Conservation (phyloP, 2,329 filamentous ascomycete genomes). For the Periconia sp. region DNA sequence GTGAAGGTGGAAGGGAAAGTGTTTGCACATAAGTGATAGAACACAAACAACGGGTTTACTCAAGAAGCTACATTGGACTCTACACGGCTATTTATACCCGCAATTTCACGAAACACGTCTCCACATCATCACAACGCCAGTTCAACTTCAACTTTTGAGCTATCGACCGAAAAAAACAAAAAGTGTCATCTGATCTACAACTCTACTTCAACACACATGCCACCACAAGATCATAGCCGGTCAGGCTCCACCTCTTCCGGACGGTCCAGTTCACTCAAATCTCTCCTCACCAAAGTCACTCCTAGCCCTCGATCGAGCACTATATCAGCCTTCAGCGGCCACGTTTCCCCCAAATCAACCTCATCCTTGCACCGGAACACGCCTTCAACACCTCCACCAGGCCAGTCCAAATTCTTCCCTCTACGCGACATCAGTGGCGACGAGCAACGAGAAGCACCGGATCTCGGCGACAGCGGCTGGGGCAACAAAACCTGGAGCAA, state of each 20-base stretch:
- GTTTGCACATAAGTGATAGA: too few relatives aligned
- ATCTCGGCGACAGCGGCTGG: not conserved
- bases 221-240: not conserved
- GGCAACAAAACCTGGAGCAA: not conserved
- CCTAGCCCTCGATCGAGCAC: not conserved
- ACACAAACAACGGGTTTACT: too few relatives aligned
- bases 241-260: not conserved
- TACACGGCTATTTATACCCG: too few relatives aligned
- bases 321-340: not conserved
- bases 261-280: not conserved
- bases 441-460: not conserved
- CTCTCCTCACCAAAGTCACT: not conserved
- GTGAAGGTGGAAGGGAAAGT: too few relatives aligned
- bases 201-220: not conserved
- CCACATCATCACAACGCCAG: too few relatives aligned
- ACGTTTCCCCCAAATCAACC: not conserved
- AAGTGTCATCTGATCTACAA: too few relatives aligned
- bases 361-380: not conserved
- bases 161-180: too few relatives aligned
- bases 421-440: not conserved
- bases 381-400: not conserved
- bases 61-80: too few relatives aligned
- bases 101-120: too few relatives aligned
- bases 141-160: too few relatives aligned
- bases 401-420: not conserved